Conservation (phyloP, 805 yeast genomes). For the Kodamaea jinghongensis region DNA sequence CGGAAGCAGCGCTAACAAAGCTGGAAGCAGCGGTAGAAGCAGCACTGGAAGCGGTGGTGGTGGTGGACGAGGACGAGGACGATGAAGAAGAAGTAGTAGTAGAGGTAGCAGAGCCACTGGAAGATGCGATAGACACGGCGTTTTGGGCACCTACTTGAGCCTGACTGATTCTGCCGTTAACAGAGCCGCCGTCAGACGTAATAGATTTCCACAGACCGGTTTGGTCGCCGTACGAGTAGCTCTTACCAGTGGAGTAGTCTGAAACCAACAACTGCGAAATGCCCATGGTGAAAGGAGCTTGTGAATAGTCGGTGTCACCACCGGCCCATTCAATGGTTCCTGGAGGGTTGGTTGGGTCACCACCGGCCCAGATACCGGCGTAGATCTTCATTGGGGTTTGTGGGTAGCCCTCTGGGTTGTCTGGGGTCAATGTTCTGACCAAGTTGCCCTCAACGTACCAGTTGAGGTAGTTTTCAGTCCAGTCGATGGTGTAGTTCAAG, state of each 20-base stretch:
- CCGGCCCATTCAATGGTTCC: slow-evolving; percentile 28
- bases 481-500: slow-evolving; percentile 16
- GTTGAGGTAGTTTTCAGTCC: slow-evolving; percentile 13
- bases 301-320: slow-evolving; percentile 20
- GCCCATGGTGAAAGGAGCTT: slow-evolving; percentile 23
- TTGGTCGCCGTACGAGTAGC: slow-evolving; percentile 39
- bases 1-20: slow-evolving; percentile 19
- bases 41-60: slow-evolving; percentile 9
- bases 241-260: slow-evolving; percentile 49
- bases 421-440: slow-evolving; percentile 12
- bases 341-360: slow-evolving; percentile 32
- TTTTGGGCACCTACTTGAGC: slow-evolving; percentile 3
- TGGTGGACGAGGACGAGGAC: slow-evolving; percentile 10
- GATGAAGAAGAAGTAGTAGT: slow-evolving; percentile 2
- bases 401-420: slow-evolving; percentile 16
- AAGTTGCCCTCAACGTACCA: slow-evolving; percentile 13
- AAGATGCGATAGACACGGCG: slow-evolving; percentile 10
- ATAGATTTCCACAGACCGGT: slow-evolving; percentile 41
- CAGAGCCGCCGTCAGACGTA: slow-evolving; percentile 34
- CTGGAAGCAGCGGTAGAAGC: slow-evolving; percentile 19
- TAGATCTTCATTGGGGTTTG: slow-evolving; percentile 17
- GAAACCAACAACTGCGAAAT: slow-evolving; percentile 18
- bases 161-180: slow-evolving; percentile 19
- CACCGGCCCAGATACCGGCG: slow-evolving; percentile 51
- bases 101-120: slow-evolving; percentile 7